Evolutionary conservation across 352 stramenopile genomes (phyloP), one percentile per base, ranked within the genome.

Genomic region (Globisporangium cederbergense): DNA sequence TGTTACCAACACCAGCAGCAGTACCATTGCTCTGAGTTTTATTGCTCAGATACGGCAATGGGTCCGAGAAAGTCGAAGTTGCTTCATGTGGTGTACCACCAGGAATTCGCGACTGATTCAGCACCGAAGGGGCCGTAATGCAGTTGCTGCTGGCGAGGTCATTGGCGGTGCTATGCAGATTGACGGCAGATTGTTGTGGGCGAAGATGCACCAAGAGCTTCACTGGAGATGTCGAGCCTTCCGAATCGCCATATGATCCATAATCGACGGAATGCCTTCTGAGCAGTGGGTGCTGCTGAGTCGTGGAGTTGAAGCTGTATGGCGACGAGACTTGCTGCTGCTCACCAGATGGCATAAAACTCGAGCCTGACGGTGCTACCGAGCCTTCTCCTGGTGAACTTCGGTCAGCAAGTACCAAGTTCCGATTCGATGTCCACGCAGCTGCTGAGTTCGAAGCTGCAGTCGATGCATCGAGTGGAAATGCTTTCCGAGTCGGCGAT

Each of bases 241-340:
- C 34, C 9, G 18, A 3, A 34, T 60, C 60, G n/a, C 6, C n/a
- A 49, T 16, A 2, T 25, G 45, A 20, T 38, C 22, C 46, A 30
- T 53, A 49, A 9, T 67, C 34, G 45, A 67, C 32, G 16, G 62
- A 62, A 32, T 63, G 62, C 4, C 62, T 46, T 11, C 62, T 45
- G 5, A 36, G 14, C n/a, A 58, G 4, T 16, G 54, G 18, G 28
- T 28, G 42, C 25, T 28, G 25, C 34, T 49, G 22, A 16, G 16
- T 25, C 8, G 16, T 36, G 16, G 36, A 22, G 25, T 43, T 45
- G 28, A 11, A 25, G 51, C 16, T 30, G 22, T 43, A 58, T 45
- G 30, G 30, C 13, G 30, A 43, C 11, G 18, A 43, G 30, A 16
- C 28, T 38, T 50, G 56, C 10, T 50, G 56, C 9, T 61, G 20